Conservation (phyloP, 2,329 filamentous ascomycete genomes). For the Pseudomassariella vexata region DNA sequence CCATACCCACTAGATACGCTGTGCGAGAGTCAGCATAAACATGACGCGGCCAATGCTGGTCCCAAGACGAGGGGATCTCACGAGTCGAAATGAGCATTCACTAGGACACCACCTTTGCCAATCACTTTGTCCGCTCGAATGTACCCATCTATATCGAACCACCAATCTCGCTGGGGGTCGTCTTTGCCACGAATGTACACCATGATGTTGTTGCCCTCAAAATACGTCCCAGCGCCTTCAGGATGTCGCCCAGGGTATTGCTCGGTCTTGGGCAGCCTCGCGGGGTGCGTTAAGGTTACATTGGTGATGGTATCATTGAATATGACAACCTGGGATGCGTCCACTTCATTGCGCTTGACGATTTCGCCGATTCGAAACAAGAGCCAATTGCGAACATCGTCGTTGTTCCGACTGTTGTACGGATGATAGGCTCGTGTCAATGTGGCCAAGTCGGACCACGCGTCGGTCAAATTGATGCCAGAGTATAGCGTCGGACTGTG, state of each 20-base stretch:
- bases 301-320: constrained; percentile 77
- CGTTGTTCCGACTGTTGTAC: constrained; percentile 81
- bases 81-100: constrained; percentile 91
- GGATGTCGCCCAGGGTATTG: too few relatives aligned
- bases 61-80: constrained; percentile 30
- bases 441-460: constrained; percentile 76
- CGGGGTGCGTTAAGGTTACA: constrained; percentile 51
- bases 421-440: constrained; percentile 77
- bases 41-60: not conserved
- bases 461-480: constrained; percentile 76
- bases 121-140: constrained; percentile 40
- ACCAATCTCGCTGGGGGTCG: constrained; percentile 70
- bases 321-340: constrained; percentile 50
- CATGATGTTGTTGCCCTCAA: constrained; percentile 87
- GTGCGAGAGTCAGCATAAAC: constrained; percentile 12
- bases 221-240: constrained; percentile 73
- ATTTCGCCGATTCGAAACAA: constrained; percentile 67
- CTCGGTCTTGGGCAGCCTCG: too few relatives aligned
- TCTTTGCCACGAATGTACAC: constrained; percentile 82
- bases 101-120: constrained; percentile 71
- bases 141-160: constrained; percentile 43
- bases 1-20: constrained; percentile 89
- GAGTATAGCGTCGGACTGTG: constrained; percentile 42
- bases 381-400: constrained; percentile 71
- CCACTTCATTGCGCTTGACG: constrained; percentile 50